These are phyloP conservation scores for Yamadazyma conglobata DNA, from an alignment of 1,139 yeast genomes.

Conservation along the genomic window DNA sequence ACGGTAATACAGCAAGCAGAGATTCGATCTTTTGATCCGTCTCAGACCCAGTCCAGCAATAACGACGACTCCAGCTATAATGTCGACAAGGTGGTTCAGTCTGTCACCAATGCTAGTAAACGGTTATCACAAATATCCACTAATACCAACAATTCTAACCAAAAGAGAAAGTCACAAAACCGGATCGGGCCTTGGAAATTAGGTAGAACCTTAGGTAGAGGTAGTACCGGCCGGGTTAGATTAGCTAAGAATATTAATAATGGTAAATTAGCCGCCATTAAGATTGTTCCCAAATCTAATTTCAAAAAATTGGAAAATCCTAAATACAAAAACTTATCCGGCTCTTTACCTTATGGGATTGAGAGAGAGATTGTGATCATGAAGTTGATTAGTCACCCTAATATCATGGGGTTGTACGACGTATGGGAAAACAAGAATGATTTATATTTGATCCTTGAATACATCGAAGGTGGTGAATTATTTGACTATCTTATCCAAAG, in stretches of 20 bases:
- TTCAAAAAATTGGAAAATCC: conserved; percentile 55
- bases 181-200: conserved; percentile 96
- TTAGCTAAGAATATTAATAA: conserved; percentile 82
- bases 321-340: conserved; percentile 38
- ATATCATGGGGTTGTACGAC: conserved; percentile 92
- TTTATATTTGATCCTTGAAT: conserved; percentile 84
- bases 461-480: conserved; percentile 96
- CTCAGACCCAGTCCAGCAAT: neutral
- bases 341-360: conserved; percentile 80
- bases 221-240: conserved; percentile 91
- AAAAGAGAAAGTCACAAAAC: conserved; percentile 59
- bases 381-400: conserved; percentile 88
- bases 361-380: conserved; percentile 94
- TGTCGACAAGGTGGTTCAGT: conserved; percentile 47
- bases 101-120: conserved; percentile 62
- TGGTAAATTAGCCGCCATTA: conserved; percentile 92
- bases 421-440: conserved; percentile 98
- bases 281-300: conserved; percentile 85
- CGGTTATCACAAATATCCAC: conserved; percentile 64
- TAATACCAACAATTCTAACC: conserved; percentile 41
- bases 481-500: conserved; percentile 87
- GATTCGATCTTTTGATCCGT: conserved; percentile 1
- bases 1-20: conserved; percentile 2
- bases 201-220: conserved; percentile 92
- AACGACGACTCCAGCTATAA: conserved; percentile 17